Conservation (phyloP, 805 yeast genomes). For the Suhomyces sp. region DNA sequence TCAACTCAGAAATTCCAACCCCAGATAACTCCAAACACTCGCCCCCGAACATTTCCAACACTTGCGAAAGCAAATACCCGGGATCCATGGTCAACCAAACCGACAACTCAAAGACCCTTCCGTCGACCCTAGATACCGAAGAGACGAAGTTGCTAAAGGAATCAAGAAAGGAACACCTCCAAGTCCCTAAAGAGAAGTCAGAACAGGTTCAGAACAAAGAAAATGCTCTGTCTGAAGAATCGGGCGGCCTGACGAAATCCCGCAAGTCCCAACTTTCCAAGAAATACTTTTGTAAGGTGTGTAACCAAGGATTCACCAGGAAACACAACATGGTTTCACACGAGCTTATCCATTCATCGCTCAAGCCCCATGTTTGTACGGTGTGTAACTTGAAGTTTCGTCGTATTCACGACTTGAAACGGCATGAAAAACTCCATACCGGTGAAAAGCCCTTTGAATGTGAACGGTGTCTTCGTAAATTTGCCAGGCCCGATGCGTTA, state of each 20-base stretch:
- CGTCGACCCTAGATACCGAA: not conserved
- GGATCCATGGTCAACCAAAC: not conserved
- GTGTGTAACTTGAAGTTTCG: constrained; percentile 63
- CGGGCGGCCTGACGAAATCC: not conserved
- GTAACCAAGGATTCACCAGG: constrained; percentile 65
- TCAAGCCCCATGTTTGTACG: constrained; percentile 61
- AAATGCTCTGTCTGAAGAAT: not conserved
- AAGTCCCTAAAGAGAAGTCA: not conserved
- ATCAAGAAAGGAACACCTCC: not conserved
- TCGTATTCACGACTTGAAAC: constrained; percentile 69
- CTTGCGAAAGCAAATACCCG: not conserved
- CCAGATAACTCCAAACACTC: not conserved
- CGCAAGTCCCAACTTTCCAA: constrained; percentile 14
- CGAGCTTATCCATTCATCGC: constrained; percentile 61
- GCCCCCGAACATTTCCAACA: not conserved
- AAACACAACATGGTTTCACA: constrained; percentile 75
- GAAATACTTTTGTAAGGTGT: constrained; percentile 52
- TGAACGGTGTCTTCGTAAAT: constrained; percentile 55
- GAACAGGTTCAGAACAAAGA: not conserved
- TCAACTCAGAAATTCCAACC: not conserved
- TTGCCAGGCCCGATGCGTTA: constrained; percentile 76
- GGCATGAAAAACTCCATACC: constrained; percentile 73
- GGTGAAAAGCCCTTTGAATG: constrained; percentile 72
- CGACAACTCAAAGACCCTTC: not conserved
- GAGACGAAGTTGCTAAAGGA: not conserved